Evolutionary conservation across 2,329 filamentous ascomycete species (phyloP).

Genomic region (Moelleriella libera): DNA sequence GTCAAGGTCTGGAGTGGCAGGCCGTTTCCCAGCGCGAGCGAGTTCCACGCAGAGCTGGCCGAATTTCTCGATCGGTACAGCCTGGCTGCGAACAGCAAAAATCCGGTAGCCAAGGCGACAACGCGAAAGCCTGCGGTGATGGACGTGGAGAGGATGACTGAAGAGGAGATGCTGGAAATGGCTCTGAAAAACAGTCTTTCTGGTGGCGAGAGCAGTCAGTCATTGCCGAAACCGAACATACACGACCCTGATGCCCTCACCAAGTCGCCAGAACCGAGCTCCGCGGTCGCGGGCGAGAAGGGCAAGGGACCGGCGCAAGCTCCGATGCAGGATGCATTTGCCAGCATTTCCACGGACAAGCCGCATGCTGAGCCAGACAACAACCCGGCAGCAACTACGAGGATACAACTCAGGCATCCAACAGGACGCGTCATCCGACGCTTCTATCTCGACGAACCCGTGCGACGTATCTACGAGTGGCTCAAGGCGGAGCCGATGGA

Average conservation of each 20-base stretch:
- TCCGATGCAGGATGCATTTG: slow-evolving; percentile 40
- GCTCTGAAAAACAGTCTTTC: slow-evolving; percentile 80
- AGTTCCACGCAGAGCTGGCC: slow-evolving; percentile 82
- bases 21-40: slow-evolving; percentile 59
- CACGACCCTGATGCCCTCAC: slow-evolving; percentile 84
- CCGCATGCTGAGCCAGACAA: slow-evolving; percentile 68
- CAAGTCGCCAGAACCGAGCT: slow-evolving; percentile 33
- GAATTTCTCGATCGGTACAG: slow-evolving; percentile 98
- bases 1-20: slow-evolving; percentile 90
- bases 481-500: slow-evolving; percentile 79
- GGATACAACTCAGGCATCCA: slow-evolving; percentile 85
- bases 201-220: slow-evolving; percentile 16
- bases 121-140: slow-evolving; percentile 53
- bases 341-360: slow-evolving; percentile 53
- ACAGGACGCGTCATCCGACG: slow-evolving; percentile 73
- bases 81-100: slow-evolving; percentile 74
- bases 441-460: slow-evolving; percentile 64
- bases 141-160: slow-evolving; percentile 79
- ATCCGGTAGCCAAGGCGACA: slow-evolving; percentile 61
- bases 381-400: slow-evolving; percentile 58
- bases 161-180: slow-evolving; percentile 94
- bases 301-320: slow-evolving; percentile 29
- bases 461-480: slow-evolving; percentile 87
- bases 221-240: slow-evolving; percentile 34
- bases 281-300: slow-evolving; percentile 17